Base-by-base conservation (phyloP, 2,329 filamentous ascomycete species). In the Aureobasidium lini region DNA sequence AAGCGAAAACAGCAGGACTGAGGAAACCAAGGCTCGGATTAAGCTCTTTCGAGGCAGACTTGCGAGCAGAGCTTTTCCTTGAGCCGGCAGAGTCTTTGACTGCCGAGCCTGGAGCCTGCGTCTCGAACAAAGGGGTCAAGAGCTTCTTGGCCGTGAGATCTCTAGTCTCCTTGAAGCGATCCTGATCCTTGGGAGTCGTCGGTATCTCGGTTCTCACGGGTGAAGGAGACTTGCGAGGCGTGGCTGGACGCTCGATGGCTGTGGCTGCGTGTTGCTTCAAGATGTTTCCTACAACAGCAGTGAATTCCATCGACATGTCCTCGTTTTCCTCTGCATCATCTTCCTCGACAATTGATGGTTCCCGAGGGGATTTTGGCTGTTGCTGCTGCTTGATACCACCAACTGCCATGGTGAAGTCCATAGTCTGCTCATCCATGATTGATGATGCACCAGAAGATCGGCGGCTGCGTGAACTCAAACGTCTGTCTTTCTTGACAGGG, bases 181-280 rank as follows among this genome's bases (percentile, higher is more conserved):
- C 76, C 62, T 82, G 80, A 10, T 75, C 73, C 56, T 75, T 81
- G 13, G 86, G 85, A 1, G 85, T 87, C 2, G 77, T 79, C n/a
- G 72, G 67, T 10, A 68, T 69, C 6, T 67, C 66, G 11, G 69
- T 66, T 66, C 79, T 82, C 10, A 70, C 65, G 0, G 84, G 82
- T 2, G 83, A 84, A 10, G 62, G 62, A 8, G 63, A 69, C 60
- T n/a, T 69, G 68, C 32, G 74, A 71, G 7, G 77, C 13, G 71
- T 72, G 9, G 60, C 54, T 36, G 66, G 67, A 23, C 53, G 62
- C 10, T 49, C 44, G 18, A 61, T 46, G 13, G 52, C 56, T 16
- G 42, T 37, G 15, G 43, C 42, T 10, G 62, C 59, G 8, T 57
- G 59, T 44, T 64, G 73, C 43, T 68, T 69, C 60, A 52, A 65